These are phyloP conservation scores for Excoecaria cochinchinensis DNA, from an alignment of 345 rosid species.

Conservation along the genomic window DNA sequence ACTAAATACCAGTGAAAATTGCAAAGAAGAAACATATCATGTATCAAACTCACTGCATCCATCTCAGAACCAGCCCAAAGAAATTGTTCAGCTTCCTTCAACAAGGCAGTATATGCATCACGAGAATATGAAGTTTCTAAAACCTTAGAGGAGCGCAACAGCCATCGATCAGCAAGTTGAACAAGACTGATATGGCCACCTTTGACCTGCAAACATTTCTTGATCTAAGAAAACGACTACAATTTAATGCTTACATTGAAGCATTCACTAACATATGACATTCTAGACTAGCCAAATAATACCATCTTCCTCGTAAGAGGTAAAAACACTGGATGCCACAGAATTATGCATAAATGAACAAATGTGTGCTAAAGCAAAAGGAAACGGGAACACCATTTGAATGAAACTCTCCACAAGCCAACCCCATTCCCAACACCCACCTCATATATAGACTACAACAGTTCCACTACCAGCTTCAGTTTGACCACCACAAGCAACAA, in stretches of 20 bases:
- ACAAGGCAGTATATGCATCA: constrained; percentile 44
- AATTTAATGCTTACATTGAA: background rate
- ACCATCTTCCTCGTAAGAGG: background rate
- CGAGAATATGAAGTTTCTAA: constrained; percentile 47
- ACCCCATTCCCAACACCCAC: background rate
- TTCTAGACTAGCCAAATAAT: background rate
- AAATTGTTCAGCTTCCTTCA: constrained; percentile 93
- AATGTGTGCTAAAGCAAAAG: background rate
- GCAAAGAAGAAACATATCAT: constrained; percentile 18
- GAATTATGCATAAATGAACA: background rate
- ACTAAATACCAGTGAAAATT: constrained; percentile 11
- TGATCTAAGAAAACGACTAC: background rate
- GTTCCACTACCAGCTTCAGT: background rate
- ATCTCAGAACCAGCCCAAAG: constrained; percentile 96
- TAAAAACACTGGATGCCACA: background rate
- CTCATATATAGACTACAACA: background rate
- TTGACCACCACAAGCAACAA: background rate
- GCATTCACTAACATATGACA: background rate
- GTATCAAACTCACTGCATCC: constrained; percentile 63
- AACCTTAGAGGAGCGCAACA: constrained; percentile 43
- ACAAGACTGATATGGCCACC: constrained; percentile 45
- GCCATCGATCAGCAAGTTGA: constrained; percentile 81
- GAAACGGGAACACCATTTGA: background rate
- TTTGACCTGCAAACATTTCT: constrained; percentile 46
- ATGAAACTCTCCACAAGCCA: background rate